These are phyloP conservation scores for Naegleria gruberi DNA, from an alignment of 208 protist species.

Conservation along the genomic window DNA sequence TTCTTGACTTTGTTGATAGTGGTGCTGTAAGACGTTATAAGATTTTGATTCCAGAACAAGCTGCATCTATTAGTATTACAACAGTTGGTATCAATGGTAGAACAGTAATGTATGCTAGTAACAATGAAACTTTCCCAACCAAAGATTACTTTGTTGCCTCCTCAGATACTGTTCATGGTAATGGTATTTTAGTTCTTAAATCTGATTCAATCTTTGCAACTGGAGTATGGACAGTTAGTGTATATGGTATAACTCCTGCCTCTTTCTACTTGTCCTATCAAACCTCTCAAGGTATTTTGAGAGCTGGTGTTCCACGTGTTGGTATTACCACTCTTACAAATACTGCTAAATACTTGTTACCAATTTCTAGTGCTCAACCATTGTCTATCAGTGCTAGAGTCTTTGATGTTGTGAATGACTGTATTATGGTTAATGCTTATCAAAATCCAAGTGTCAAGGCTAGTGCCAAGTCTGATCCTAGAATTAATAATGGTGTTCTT, in stretches of 20 bases:
- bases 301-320: neutral
- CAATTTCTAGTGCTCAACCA: neutral
- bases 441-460: neutral
- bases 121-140: neutral
- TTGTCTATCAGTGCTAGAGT: neutral
- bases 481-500: neutral
- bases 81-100: neutral
- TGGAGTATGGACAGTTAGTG: neutral
- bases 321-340: neutral
- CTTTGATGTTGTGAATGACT: neutral
- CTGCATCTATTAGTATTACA: neutral
- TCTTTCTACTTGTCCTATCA: neutral
- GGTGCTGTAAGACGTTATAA: neutral
- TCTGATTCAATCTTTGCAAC: neutral
- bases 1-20: neutral
- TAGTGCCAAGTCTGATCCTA: neutral
- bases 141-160: neutral
- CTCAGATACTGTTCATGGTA: neutral
- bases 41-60: neutral
- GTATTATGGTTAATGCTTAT: neutral
- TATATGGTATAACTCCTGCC: neutral
- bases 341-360: neutral
- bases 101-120: neutral
- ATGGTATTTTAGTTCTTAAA: neutral
- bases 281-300: neutral